Base-by-base conservation (phyloP, 1,284 basidiomycete species). In the Cutaneotrichosporon daszewskae region DNA sequence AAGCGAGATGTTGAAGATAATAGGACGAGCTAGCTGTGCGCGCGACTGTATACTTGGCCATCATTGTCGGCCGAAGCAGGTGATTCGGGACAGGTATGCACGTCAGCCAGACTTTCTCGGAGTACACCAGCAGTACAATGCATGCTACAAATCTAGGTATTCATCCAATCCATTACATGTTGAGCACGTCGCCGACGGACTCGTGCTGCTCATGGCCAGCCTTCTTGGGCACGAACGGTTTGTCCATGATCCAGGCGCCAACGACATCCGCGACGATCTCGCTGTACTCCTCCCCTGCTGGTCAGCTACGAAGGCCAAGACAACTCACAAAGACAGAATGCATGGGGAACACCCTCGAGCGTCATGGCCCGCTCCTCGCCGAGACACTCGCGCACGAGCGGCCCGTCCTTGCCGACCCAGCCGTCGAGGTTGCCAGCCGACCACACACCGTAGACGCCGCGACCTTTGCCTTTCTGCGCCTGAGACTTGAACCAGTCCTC, bases 401-500 rank as follows among this genome's bases (percentile, higher is more conserved):
- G 58, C 3, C 65, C 65, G 36, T 67, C 66, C 29, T 49, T 50
- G 3, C 66, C 66, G 9, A 69, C 65, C 67, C 65, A 69, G 1
- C 64, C 61, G 48, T 67, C 67, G 14, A 56, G 17, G 18, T 49
- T 55, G 0, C 58, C 59, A 4, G 33, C 54, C 4, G 57, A 45
- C 65, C 65, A 69, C 7, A 62, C 42, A 9, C 60, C 59, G 32
- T 54, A 58, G 31, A 68, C 40, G 3, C 44, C 44, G n/a, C 11
- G 25, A 17, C 43, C 54, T 13, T 16, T 11, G 1, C 24, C 24
- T n/a, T 27, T 29, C 5, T 47, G 18, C 3, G 26, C 34, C 47
- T 64, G 60, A 5, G 49, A 34, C 22, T 17, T 25, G 48, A 54
- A 64, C 61, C 60, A 69, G 1, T 46, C 61, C 22, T 62, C 23